Evolutionary conservation across 306 rosid species (phyloP).

Genomic region (Amphicarpaea edgeworthii): DNA sequence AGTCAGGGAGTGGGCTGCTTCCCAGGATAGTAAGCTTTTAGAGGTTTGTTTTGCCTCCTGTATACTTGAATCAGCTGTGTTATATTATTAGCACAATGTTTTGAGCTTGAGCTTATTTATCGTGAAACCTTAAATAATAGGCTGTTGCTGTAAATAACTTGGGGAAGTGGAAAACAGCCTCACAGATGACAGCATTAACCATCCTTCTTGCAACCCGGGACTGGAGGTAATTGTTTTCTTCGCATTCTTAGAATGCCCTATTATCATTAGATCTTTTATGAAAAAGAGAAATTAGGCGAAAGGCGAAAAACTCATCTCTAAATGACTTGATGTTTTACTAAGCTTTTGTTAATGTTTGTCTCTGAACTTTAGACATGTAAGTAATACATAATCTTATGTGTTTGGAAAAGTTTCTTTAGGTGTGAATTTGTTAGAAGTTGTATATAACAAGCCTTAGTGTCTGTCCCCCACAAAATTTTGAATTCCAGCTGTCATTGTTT

Average conservation of each 20-base stretch:
- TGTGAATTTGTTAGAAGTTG: slow-evolving; percentile 3
- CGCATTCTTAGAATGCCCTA: slow-evolving; percentile 28
- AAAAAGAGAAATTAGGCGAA: slow-evolving; percentile 12
- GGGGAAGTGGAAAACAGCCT: slow-evolving; percentile 99
- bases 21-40: slow-evolving; percentile 84
- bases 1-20: slow-evolving; percentile 99
- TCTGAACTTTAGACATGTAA: background rate
- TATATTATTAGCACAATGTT: slow-evolving; percentile 10
- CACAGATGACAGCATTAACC: slow-evolving; percentile 92
- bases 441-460: slow-evolving; percentile 22
- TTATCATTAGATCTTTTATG: slow-evolving; percentile 1
- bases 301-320: background rate
- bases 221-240: slow-evolving; percentile 64
- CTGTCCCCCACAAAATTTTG: slow-evolving; percentile 19
- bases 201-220: slow-evolving; percentile 91
- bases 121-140: slow-evolving; percentile 48
- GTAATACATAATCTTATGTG: background rate
- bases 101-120: slow-evolving; percentile 9
- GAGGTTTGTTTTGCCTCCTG: slow-evolving; percentile 70
- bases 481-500: slow-evolving; percentile 5
- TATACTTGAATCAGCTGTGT: slow-evolving; percentile 28
- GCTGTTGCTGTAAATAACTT: slow-evolving; percentile 99
- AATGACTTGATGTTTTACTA: slow-evolving; percentile 6
- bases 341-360: background rate
- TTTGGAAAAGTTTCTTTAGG: background rate